Percentiles rank a stretch among this genome's conserved stretches.
phyloP scores from a whole-genome alignment of 345 rosid species.

The Tarenaya hassleriana region DNA sequence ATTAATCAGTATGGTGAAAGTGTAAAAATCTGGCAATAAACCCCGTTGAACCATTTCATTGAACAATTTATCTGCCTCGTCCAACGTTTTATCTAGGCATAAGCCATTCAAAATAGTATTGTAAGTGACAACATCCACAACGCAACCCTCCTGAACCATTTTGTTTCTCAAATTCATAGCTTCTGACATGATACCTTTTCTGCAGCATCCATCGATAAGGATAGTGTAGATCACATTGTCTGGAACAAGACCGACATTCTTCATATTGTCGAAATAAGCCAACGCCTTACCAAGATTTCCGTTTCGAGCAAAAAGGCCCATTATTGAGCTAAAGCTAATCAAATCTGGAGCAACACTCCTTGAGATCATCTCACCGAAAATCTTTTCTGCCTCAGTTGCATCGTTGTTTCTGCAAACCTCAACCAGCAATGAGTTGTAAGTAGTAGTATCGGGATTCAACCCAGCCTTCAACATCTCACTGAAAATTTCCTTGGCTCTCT shows the following conservation, averaged over 20 bases:
- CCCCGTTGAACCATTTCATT: constrained; percentile 60
- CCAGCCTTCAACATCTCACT: constrained; percentile 51
- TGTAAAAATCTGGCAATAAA: constrained; percentile 59
- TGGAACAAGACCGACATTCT: constrained; percentile 47
- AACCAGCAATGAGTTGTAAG: constrained; percentile 61
- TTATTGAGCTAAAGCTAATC: constrained; percentile 54
- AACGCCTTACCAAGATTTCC: constrained; percentile 50
- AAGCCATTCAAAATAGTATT: constrained; percentile 68
- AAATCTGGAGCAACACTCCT: constrained; percentile 54
- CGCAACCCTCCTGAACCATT: constrained; percentile 63
- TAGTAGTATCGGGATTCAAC: constrained; percentile 55
- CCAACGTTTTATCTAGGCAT: constrained; percentile 59
- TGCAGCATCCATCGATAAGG: constrained; percentile 70
- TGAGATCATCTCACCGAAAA: constrained; percentile 47
- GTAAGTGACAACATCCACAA: constrained; percentile 67
- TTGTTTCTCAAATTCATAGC: constrained; percentile 62
- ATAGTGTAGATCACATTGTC: constrained; percentile 68
- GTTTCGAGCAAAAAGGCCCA: constrained; percentile 42
- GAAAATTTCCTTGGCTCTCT: constrained; percentile 55
- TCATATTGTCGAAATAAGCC: constrained; percentile 42
- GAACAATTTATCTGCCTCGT: constrained; percentile 58
- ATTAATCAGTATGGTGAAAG: constrained; percentile 64
- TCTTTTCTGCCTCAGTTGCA: constrained; percentile 37
- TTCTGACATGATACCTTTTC: constrained; percentile 42
- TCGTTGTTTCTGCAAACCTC: constrained; percentile 58